Base-by-base conservation (phyloP, 495 filamentous ascomycete genomes). In the Xeromyces bisporus region DNA sequence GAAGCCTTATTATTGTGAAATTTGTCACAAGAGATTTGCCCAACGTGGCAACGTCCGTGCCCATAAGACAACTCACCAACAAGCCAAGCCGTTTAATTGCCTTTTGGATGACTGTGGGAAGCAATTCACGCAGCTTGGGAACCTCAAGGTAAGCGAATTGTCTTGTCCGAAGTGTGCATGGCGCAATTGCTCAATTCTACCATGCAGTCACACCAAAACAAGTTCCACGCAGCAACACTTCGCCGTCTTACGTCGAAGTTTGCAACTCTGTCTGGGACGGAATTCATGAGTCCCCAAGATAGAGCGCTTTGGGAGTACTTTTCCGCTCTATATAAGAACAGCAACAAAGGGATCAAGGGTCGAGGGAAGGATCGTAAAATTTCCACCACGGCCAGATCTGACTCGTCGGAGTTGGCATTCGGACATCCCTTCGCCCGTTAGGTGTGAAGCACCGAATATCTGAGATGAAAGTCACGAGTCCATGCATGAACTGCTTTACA, bases 291-390 rank as follows among this genome's bases (percentile, higher is more conserved):
- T 3, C 51, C 62, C 1, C 60, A 71, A 23, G 87, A 96, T 40
- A 74, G 70, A 37, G 80, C 82, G 35, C 55, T 94, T 18, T 85
- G 79, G 66, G 69, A 80, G 43, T 92, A 93, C 48, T 91, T 96
- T 39, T 70, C 76, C 2, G 66, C 73, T 1, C 60, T 89, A 20
- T 94, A 93, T 66, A 92, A 91, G 59, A 91, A 94, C 49, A 78
- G 80, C 42, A 86, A 85, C 51, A 92, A 91, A 43, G 87, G 84
- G 2, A 93, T 87, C 54, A 92, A 85, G 53, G 87, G 87, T 5
- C 76, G 87, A 8, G 87, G 87, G 12, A 86, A 86, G 51, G 76
- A 89, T 49, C 68, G 83, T 27, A 44, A 54, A 15, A 63, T 66
- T 23, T 50, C 53, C 10, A 53, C 44, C 11, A 49, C 48, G 6